These are phyloP conservation scores for Xerophyta viscosa DNA, from an alignment of 106 monocot species.

Conservation along the genomic window DNA sequence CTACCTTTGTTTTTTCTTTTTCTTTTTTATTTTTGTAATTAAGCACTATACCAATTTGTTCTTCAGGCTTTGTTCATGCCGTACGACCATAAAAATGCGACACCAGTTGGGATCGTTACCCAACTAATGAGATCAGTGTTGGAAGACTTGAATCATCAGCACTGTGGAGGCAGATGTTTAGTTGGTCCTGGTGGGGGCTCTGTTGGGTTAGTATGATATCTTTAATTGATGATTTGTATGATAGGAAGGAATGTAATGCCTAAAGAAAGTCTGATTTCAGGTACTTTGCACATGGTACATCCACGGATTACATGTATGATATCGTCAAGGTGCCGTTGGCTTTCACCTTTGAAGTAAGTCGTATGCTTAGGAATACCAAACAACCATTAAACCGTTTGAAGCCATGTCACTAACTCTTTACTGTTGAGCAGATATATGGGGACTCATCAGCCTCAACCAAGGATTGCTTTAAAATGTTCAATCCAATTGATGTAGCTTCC, in stretches of 20 bases:
- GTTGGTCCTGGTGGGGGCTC: constrained; percentile 91
- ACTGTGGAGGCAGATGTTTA: constrained; percentile 62
- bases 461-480: constrained; percentile 98
- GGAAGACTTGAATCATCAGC: constrained; percentile 57
- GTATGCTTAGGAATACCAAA: not conserved
- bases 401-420: not conserved
- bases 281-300: constrained; percentile 95
- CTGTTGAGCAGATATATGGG: constrained; percentile 80
- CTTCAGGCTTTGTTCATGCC: constrained; percentile 93
- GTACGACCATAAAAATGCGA: constrained; percentile 93
- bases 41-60: too few species aligned
- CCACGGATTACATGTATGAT: constrained; percentile 95
- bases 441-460: constrained; percentile 47
- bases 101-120: constrained; percentile 44
- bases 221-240: not conserved
- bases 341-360: constrained; percentile 89
- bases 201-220: constrained; percentile 63
- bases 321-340: constrained; percentile 71
- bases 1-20: not conserved
- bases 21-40: too few species aligned
- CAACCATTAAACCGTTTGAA: not conserved
- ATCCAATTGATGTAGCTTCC: constrained; percentile 56
- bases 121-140: constrained; percentile 61
- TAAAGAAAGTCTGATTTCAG: constrained; percentile 22
- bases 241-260: not conserved